A percentile compares a stretch with the other conserved stretches of the same genome.
Conservation (phyloP, 2,329 filamentous ascomycete genomes). For the Helotiales sp. region DNA sequence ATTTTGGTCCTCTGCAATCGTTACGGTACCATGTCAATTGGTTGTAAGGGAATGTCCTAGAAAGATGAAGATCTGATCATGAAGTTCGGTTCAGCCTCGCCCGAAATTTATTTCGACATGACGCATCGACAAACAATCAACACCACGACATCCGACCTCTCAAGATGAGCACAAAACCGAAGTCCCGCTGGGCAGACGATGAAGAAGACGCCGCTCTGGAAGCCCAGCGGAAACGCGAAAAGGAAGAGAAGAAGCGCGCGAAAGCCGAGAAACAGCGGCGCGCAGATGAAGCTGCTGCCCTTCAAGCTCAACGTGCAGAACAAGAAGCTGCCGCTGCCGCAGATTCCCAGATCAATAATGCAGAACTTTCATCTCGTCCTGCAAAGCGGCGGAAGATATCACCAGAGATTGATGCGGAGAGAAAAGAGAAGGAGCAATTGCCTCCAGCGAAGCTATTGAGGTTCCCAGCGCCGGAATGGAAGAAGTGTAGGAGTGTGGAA, state of each 20-base stretch:
- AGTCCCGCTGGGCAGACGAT: slow-evolving; percentile 84
- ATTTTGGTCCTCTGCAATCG: slow-evolving; percentile 19
- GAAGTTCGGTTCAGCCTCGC: neutral
- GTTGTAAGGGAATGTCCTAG: neutral
- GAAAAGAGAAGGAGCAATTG: slow-evolving; percentile 34
- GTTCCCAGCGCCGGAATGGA: slow-evolving; percentile 69
- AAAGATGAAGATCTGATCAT: slow-evolving; percentile 4
- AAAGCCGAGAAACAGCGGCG: slow-evolving; percentile 81
- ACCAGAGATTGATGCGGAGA: slow-evolving; percentile 20
- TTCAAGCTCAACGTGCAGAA: slow-evolving; percentile 28
- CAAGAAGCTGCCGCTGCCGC: slow-evolving; percentile 36
- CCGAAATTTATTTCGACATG: slow-evolving; percentile 12
- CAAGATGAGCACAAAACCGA: slow-evolving; percentile 31
- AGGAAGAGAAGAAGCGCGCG: slow-evolving; percentile 82
- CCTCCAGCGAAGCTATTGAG: slow-evolving; percentile 62
- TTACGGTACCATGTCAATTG: slow-evolving; percentile 20
- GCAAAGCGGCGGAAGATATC: slow-evolving; percentile 61
- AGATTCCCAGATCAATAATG: neutral
- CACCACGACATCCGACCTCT: slow-evolving; percentile 10
- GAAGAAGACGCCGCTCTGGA: slow-evolving; percentile 78
- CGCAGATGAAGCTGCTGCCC: slow-evolving; percentile 50
- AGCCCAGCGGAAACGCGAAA: slow-evolving; percentile 73
- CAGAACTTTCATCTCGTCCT: slow-evolving; percentile 49
- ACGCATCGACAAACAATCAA: slow-evolving; percentile 2
- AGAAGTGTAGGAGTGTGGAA: slow-evolving; percentile 73